phyloP scores from a whole-genome alignment of 768 basidiomycete genomes.

The Tylopilus vinaceipallidus region DNA sequence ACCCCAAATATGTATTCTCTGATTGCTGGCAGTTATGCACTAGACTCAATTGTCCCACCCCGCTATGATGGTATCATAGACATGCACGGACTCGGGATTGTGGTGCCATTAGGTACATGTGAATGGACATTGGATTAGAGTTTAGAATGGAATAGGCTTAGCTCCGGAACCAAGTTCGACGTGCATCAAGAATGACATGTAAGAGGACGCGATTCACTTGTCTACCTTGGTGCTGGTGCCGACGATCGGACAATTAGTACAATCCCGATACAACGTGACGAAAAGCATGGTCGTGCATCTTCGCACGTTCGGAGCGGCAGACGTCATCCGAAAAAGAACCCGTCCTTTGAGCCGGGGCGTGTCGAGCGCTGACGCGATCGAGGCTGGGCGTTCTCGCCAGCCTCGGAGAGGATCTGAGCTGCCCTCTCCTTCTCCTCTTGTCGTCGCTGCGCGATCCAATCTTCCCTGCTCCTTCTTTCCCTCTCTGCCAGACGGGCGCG shows the following conservation, averaged over 20 bases:
- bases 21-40: constrained; percentile 1
- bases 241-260: neutral
- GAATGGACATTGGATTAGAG: constrained; percentile 10
- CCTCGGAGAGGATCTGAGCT: constrained; percentile 34
- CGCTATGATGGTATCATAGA: constrained; percentile 7
- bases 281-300: neutral
- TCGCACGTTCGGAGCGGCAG: constrained; percentile 13
- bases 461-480: constrained; percentile 46
- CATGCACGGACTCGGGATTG: constrained; percentile 3
- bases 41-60: neutral
- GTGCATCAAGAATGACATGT: constrained; percentile 8
- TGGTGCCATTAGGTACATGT: constrained; percentile 5
- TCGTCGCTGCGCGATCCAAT: constrained; percentile 36
- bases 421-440: constrained; percentile 41
- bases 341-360: constrained; percentile 33
- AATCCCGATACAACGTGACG: neutral
- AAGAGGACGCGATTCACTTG: constrained; percentile 5
- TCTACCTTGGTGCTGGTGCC: neutral
- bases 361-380: constrained; percentile 14
- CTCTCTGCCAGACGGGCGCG: constrained; percentile 46
- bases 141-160: constrained; percentile 1
- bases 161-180: neutral
- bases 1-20: constrained; percentile 9
- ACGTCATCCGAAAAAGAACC: constrained; percentile 42
- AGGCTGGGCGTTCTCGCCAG: constrained; percentile 13